Evolutionary conservation across 768 basidiomycete species (phyloP).

Genomic region (Termitomyces sp.): DNA sequence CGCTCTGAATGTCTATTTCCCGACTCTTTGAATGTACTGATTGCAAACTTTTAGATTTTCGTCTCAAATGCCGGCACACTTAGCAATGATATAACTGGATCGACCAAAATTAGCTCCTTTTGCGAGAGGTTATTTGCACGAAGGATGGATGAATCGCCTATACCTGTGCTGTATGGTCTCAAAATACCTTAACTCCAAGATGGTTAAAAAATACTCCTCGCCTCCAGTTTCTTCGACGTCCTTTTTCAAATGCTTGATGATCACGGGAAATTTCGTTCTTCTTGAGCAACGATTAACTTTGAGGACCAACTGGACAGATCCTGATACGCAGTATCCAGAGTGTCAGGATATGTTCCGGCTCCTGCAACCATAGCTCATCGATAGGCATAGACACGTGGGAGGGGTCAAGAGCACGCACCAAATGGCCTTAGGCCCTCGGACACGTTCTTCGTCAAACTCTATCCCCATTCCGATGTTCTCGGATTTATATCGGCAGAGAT

Average conservation of each 20-base stretch:
- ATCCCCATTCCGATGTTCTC: constrained; percentile 4
- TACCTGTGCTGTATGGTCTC: too few relatives aligned
- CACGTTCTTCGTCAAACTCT: background rate
- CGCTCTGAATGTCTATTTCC: background rate
- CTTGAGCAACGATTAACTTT: background rate
- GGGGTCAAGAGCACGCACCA: background rate
- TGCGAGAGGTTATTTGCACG: background rate
- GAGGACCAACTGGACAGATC: background rate
- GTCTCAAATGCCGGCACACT: background rate
- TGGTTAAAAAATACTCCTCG: background rate
- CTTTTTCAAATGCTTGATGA: background rate
- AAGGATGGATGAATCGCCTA: background rate
- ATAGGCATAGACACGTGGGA: background rate
- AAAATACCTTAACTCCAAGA: background rate
- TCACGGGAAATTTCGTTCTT: background rate
- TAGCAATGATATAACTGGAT: too few relatives aligned
- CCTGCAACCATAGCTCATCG: background rate
- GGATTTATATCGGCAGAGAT: constrained; percentile 14
- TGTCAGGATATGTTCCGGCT: background rate
- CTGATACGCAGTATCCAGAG: background rate
- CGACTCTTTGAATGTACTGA: background rate
- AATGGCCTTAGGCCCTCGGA: background rate
- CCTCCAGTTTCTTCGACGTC: background rate
- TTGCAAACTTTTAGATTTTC: background rate
- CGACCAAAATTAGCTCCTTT: background rate